Evolutionary conservation across 805 yeast species (phyloP).

Genomic region (Geotrichum ghanense): DNA sequence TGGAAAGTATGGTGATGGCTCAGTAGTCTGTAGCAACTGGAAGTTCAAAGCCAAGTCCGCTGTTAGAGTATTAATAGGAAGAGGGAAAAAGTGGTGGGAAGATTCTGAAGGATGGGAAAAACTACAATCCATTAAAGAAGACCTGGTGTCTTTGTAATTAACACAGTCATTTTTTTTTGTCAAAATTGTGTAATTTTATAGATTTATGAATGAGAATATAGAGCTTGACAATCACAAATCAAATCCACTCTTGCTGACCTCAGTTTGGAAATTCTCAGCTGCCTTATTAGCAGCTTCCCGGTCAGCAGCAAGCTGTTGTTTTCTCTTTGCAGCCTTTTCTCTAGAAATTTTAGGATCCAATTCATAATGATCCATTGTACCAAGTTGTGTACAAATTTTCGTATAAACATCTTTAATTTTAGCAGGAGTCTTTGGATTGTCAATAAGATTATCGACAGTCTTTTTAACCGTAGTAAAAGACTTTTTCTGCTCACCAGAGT

Average conservation of each 20-base stretch:
- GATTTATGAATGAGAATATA: no score
- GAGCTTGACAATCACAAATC: background rate
- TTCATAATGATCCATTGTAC: constrained; percentile 10
- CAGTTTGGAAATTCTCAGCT: background rate
- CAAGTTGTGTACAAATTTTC: constrained; percentile 27
- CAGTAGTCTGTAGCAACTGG: constrained; percentile 88
- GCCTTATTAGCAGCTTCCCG: background rate
- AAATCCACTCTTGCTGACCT: background rate
- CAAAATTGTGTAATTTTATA: no score
- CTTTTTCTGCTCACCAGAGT: constrained; percentile 53
- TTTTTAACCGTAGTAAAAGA: constrained; percentile 54
- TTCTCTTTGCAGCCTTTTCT: constrained; percentile 2
- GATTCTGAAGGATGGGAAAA: constrained; percentile 67
- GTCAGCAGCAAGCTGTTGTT: background rate
- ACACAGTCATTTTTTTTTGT: no score
- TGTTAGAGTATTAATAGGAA: constrained; percentile 63
- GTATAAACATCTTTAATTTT: constrained; percentile 37
- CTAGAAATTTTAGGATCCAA: constrained; percentile 8
- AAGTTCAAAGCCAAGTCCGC: constrained; percentile 67
- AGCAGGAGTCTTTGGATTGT: constrained; percentile 39
- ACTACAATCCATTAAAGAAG: constrained; percentile 41
- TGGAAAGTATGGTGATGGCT: constrained; percentile 56
- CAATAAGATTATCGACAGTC: constrained; percentile 40
- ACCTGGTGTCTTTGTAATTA: constrained; percentile 21
- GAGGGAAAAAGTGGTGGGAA: constrained; percentile 73